phyloP scores from a whole-genome alignment of 1,139 yeast genomes.

The Blastobotrys raffinosifermentans region DNA sequence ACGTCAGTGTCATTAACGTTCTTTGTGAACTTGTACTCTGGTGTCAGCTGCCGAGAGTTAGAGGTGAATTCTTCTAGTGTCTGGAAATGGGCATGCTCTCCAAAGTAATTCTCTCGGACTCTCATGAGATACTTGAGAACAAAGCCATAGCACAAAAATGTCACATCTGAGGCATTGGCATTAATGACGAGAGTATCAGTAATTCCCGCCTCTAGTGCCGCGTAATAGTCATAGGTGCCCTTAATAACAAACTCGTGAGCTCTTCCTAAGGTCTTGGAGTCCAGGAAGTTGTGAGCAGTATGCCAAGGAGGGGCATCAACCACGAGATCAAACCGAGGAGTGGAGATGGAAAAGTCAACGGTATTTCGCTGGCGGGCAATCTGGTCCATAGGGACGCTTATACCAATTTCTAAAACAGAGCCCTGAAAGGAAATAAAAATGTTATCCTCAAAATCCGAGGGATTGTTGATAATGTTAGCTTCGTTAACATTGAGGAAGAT shows the following conservation, averaged over 20 bases:
- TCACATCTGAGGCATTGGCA: conserved; percentile 59
- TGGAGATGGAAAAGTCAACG: conserved; percentile 42
- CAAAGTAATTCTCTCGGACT: conserved; percentile 85
- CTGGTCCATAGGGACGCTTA: conserved; percentile 56
- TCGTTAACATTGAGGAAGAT: conserved; percentile 77
- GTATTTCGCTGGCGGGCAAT: conserved; percentile 53
- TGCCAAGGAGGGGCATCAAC: conserved; percentile 90
- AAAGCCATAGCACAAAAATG: conserved; percentile 72
- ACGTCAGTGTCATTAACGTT: conserved; percentile 74
- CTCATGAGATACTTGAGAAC: conserved; percentile 67
- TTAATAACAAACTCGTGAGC: conserved; percentile 53
- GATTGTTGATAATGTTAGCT: conserved; percentile 79
- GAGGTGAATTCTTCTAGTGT: conserved; percentile 75
- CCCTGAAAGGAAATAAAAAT: conserved; percentile 73
- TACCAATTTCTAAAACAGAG: conserved; percentile 42
- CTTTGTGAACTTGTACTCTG: conserved; percentile 25
- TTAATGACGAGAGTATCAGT: conserved; percentile 65
- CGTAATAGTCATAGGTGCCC: conserved; percentile 63
- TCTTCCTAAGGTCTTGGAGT: conserved; percentile 56
- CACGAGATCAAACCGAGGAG: conserved; percentile 57
- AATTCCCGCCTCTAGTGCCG: conserved; percentile 55
- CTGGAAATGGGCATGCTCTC: conserved; percentile 73
- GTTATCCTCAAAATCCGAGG: conserved; percentile 76
- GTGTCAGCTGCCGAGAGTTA: conserved; percentile 10
- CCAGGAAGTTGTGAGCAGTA: conserved; percentile 67